These are phyloP conservation scores for Kurtzmaniella quercitrusa DNA, from an alignment of 1,139 yeast species.

Conservation along the genomic window DNA sequence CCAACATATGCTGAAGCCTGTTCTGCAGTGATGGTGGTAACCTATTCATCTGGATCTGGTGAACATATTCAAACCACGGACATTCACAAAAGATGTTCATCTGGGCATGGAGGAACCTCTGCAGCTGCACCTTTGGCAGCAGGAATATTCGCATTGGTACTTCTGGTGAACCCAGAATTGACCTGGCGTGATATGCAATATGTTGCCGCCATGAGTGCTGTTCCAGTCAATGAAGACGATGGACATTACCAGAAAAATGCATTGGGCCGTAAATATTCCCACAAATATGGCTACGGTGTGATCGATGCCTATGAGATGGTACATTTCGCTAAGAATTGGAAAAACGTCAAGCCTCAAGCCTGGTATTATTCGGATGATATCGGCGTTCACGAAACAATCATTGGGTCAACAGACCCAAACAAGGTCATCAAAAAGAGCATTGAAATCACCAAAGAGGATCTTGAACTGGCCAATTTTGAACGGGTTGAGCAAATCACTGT, in stretches of 20 bases:
- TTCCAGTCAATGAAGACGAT: conserved; percentile 63
- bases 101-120: conserved; percentile 90
- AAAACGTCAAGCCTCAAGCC: conserved; percentile 83
- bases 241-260: conserved; percentile 65
- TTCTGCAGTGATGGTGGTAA: conserved; percentile 93
- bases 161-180: conserved; percentile 77
- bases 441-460: conserved; percentile 44
- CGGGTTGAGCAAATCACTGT: conserved; percentile 85
- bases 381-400: conserved; percentile 24
- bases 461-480: conserved; percentile 58
- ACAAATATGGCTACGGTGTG: conserved; percentile 89
- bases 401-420: conserved; percentile 16
- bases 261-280: conserved; percentile 69
- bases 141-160: conserved; percentile 79
- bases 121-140: conserved; percentile 99
- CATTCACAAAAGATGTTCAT: conserved; percentile 66
- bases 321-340: conserved; percentile 72
- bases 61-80: conserved; percentile 93
- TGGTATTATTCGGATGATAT: conserved; percentile 60
- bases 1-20: conserved; percentile 92
- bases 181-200: conserved; percentile 98
- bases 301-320: conserved; percentile 80
- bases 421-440: conserved; percentile 39
- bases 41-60: conserved; percentile 88
- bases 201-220: conserved; percentile 68